Evolutionary conservation across 106 monocot genomes (phyloP), one percentile per base, ranked within the genome.

Genomic region (Iris macrosiphon): DNA sequence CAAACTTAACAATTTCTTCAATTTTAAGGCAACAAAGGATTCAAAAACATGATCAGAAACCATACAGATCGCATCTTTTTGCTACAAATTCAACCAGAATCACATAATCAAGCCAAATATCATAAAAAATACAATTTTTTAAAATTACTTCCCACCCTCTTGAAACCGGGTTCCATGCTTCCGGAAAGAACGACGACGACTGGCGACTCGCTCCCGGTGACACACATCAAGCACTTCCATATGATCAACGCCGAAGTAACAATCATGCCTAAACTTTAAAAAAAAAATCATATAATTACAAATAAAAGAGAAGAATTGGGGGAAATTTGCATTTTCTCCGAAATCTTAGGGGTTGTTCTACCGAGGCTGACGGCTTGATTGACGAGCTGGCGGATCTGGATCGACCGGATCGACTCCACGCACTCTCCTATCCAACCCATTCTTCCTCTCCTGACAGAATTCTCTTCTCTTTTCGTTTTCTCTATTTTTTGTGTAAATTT

Each of bases 291-390:
- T 10, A 49, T 9, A 27, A 29, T 52, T 19, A 4, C 11, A 53
- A 31, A n/a, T n/a, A n/a, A n/a, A n/a, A n/a, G n/a, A n/a, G n/a
- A n/a, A n/a, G n/a, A n/a, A n/a, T n/a, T n/a, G n/a, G n/a, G 6
- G 24, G 19, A 0, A 45, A 16, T 18, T 23, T 15, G 14, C 16
- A 13, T 3, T 16, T 40, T 38, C n/a, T n/a, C n/a, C n/a, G 9
- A 35, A 35, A 12, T 2, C n/a, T n/a, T n/a, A n/a, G n/a, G n/a
- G n/a, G n/a, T n/a, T n/a, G n/a, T n/a, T n/a, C n/a, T 12, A 79
- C 83, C 88, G 23, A 88, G 79, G 66, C 78, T 83, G 46, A 88
- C 63, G 51, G 61, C 62, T 55, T 88, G 88, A 20, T 73, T 70
- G 41, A 88, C 63, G 40, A 76, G 52, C 4, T 76, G 83, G 52